These are phyloP conservation scores for Nicotiana knightiana DNA, from an alignment of 257 asterid species.

Conservation along the genomic window DNA sequence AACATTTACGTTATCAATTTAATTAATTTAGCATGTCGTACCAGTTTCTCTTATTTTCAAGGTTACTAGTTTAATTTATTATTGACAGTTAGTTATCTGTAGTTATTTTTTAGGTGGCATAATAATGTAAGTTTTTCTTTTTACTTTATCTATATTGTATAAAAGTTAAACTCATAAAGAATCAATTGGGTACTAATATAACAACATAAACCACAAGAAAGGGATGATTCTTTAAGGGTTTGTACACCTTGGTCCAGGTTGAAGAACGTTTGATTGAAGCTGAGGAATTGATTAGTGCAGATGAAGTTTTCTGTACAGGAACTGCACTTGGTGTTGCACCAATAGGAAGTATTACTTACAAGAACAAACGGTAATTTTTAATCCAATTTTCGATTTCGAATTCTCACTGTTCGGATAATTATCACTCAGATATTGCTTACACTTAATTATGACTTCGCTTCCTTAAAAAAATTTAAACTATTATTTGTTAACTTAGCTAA, in stretches of 20 bases:
- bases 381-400: background rate
- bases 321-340: slow-evolving; percentile 84
- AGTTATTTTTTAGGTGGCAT: background rate
- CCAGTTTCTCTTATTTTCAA: too few species aligned
- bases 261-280: slow-evolving; percentile 58
- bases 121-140: too few species aligned
- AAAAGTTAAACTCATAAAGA: background rate
- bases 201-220: too few species aligned
- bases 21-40: background rate
- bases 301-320: slow-evolving; percentile 92
- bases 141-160: too few species aligned
- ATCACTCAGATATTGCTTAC: background rate
- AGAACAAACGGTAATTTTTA: slow-evolving; percentile 43
- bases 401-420: background rate
- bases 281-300: slow-evolving; percentile 60
- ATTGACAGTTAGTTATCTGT: background rate
- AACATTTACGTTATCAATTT: background rate
- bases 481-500: background rate
- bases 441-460: background rate
- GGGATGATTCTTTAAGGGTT: background rate
- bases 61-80: background rate
- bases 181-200: background rate
- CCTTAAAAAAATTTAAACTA: background rate
- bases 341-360: slow-evolving; percentile 64
- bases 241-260: slow-evolving; percentile 28